Conservation (phyloP, 768 basidiomycete species). For the Leccinum barrowsii region DNA sequence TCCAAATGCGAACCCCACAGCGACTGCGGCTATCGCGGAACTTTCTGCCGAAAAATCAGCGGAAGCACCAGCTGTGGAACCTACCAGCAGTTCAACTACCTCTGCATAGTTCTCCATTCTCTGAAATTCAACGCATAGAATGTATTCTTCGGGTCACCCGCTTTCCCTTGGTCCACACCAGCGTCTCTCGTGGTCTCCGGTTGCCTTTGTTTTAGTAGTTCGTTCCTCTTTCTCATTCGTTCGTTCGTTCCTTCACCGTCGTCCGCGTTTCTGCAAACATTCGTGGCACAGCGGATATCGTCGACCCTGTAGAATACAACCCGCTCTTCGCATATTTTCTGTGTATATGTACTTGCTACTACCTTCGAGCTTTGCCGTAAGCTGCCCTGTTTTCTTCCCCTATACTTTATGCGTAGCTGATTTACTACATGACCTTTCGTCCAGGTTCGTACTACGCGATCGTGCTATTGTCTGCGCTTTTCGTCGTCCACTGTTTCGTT, state of each 20-base stretch:
- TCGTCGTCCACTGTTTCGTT: constrained; percentile 7
- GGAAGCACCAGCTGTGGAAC: constrained; percentile 18
- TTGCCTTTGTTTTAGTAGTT: constrained; percentile 28
- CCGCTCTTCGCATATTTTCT: constrained; percentile 21
- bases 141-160: constrained; percentile 22
- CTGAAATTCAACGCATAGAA: constrained; percentile 16
- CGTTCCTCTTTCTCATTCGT: not conserved
- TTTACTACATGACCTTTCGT: constrained; percentile 8
- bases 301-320: constrained; percentile 24
- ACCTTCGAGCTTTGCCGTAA: not conserved
- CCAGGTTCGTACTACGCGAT: constrained; percentile 3
- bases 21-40: constrained; percentile 15
- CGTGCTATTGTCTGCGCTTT: constrained; percentile 9
- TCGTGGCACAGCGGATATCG: constrained; percentile 13
- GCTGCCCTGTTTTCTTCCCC: not conserved
- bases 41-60: constrained; percentile 24
- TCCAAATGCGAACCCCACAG: constrained; percentile 9
- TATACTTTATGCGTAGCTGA: constrained; percentile 23
- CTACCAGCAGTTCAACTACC: constrained; percentile 14
- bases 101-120: constrained; percentile 18
- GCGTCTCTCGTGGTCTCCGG: constrained; percentile 11
- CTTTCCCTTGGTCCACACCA: constrained; percentile 12
- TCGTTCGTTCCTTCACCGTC: constrained; percentile 10
- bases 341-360: constrained; percentile 30
- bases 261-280: constrained; percentile 1